A percentile compares a stretch with the other conserved stretches of the same genome.
Conservation (phyloP, 441 rosid species). For the Adansonia rubrostipa region DNA sequence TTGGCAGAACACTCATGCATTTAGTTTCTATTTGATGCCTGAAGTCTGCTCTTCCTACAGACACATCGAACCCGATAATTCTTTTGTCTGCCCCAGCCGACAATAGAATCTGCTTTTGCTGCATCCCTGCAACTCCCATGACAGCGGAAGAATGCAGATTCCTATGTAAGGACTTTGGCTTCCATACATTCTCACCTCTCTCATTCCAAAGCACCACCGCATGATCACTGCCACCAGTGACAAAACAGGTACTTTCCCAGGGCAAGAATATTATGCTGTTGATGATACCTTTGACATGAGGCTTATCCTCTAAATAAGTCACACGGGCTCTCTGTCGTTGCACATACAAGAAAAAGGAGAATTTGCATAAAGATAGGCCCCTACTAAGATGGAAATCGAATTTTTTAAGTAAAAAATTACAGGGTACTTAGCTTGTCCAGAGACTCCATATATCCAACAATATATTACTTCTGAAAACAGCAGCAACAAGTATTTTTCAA, state of each 20-base stretch:
- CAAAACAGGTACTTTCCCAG: slow-evolving; percentile 74
- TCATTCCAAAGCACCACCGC: slow-evolving; percentile 82
- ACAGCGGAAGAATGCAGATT: slow-evolving; percentile 89
- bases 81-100: slow-evolving; percentile 90
- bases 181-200: slow-evolving; percentile 70
- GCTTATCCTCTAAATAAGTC: slow-evolving; percentile 71
- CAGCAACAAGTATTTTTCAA: slow-evolving; percentile 6
- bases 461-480: background rate
- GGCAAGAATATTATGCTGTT: slow-evolving; percentile 83
- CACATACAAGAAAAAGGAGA: slow-evolving; percentile 30
- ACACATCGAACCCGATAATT: slow-evolving; percentile 75
- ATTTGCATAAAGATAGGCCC: background rate
- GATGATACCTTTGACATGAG: slow-evolving; percentile 85
- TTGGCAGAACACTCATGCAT: slow-evolving; percentile 93
- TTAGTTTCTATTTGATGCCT: slow-evolving; percentile 83
- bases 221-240: slow-evolving; percentile 91
- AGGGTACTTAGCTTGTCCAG: background rate
- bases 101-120: slow-evolving; percentile 68
- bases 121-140: slow-evolving; percentile 94
- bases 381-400: background rate
- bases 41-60: slow-evolving; percentile 68
- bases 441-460: slow-evolving; percentile 17
- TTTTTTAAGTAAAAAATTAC: slow-evolving; percentile 1
- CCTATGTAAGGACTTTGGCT: slow-evolving; percentile 70
- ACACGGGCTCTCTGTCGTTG: slow-evolving; percentile 63